Percentiles rank a stretch among this genome's conserved stretches.
Conservation (phyloP, 208 protist species). For the Angomonas deanei region DNA sequence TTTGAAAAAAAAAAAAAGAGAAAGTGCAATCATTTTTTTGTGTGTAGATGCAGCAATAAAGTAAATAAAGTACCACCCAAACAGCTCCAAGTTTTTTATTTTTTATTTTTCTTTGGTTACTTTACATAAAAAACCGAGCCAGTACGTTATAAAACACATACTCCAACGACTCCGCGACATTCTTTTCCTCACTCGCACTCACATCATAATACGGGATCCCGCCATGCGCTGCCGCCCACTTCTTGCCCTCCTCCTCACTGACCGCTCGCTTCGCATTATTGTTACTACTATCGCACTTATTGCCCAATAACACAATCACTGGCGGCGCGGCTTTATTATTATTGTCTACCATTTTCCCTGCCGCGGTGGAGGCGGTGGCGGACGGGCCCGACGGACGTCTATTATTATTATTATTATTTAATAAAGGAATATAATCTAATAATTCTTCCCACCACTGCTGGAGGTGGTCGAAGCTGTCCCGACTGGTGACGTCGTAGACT, state of each 20-base stretch:
- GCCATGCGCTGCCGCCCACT: slow-evolving; percentile 52
- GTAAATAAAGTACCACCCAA: not conserved
- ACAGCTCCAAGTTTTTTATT: slow-evolving; percentile 4
- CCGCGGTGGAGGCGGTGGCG: slow-evolving; percentile 32
- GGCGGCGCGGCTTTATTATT: slow-evolving; percentile 11
- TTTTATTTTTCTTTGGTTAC: slow-evolving; percentile 14
- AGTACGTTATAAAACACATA: slow-evolving; percentile 54
- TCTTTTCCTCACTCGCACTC: slow-evolving; percentile 48
- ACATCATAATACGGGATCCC: slow-evolving; percentile 71
- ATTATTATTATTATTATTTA: slow-evolving; percentile 5
- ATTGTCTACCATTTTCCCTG: slow-evolving; percentile 35
- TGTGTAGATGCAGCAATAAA: not conserved
- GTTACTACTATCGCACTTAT: slow-evolving; percentile 54
- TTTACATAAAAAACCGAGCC: slow-evolving; percentile 11
- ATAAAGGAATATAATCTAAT: slow-evolving; percentile 21
- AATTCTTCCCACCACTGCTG: slow-evolving; percentile 70
- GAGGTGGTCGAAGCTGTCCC: slow-evolving; percentile 51
- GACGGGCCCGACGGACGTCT: not conserved
- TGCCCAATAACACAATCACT: slow-evolving; percentile 53
- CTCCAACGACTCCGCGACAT: slow-evolving; percentile 55
- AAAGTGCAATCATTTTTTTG: not conserved
- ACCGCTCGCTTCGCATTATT: slow-evolving; percentile 27
- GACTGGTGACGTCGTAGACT: slow-evolving; percentile 67
- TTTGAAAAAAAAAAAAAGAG: not conserved
- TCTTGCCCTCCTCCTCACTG: slow-evolving; percentile 39